These are phyloP conservation scores for Selaginella tamariscina DNA, from an alignment of 75 land plant genomes.

Conservation along the genomic window DNA sequence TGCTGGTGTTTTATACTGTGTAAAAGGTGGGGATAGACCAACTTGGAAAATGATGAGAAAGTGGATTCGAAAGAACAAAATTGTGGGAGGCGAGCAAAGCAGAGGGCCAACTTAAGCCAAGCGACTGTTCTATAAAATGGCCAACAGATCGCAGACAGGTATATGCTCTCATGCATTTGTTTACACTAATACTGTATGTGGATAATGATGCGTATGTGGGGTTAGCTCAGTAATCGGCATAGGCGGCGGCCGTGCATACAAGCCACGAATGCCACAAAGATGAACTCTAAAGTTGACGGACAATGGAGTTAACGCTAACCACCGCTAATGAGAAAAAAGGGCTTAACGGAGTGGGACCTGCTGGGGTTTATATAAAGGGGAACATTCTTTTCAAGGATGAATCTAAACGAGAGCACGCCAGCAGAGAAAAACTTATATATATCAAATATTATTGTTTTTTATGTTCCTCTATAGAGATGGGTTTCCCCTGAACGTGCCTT, in stretches of 20 bases:
- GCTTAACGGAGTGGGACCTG: not conserved
- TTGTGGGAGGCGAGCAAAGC: not conserved
- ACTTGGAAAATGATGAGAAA: not conserved
- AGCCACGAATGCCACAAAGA: not conserved
- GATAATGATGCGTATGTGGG: not conserved
- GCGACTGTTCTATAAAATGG: conserved; percentile 1
- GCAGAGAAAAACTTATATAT: not conserved
- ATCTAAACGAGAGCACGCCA: not conserved
- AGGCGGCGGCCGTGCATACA: not conserved
- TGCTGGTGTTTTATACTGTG: too few relatives aligned
- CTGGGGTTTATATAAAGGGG: not conserved
- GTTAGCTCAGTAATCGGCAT: not conserved
- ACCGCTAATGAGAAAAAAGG: too few relatives aligned
- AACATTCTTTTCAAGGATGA: not conserved
- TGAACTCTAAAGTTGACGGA: too few relatives aligned
- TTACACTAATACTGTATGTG: too few relatives aligned
- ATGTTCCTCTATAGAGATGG: too few relatives aligned
- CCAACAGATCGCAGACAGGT: not conserved
- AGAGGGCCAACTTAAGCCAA: not conserved
- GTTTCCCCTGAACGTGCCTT: too few relatives aligned
- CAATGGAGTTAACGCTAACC: too few relatives aligned
- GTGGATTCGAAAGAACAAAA: not conserved
- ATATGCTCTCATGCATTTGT: too few relatives aligned
- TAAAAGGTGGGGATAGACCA: too few relatives aligned
- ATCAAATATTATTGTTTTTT: too few relatives aligned